Base-by-base conservation (phyloP, 2,329 filamentous ascomycete species). In the Fusarium brachygibbosum region DNA sequence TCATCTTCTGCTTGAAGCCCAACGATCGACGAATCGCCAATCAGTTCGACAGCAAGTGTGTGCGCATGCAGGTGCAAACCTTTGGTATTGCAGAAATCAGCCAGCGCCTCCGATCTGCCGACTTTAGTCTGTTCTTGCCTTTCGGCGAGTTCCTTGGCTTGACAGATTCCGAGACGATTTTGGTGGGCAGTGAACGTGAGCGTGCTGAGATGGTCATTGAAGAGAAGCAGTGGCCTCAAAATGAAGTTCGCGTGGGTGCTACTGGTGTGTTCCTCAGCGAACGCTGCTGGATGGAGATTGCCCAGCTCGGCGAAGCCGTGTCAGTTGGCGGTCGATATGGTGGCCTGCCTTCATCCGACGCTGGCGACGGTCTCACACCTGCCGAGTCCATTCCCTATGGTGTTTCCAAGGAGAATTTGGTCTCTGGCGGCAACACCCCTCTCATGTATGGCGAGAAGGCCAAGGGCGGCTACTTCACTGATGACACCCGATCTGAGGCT, bases 31-130 rank as follows among this genome's bases (percentile, higher is more conserved):
- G 96, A 50, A 99, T 99, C 71, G 95, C 96, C 66, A 99, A 99
- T 73, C 96, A 99, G 76, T 99, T 98, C 74, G 96, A 99, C 79
- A 98, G 94, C 86, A 98, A 98, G 80, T 99, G 96, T 77, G 96
- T 99, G 23, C 90, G 96, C 6, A 93, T 92, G 13, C 96, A 99
- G 77, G 88, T 99, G 2, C 95, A 98, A 77, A 97, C 94, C 0
- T 93, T 98, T 72, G 96, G 96, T 32, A 97, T 99, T 75, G 94
- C 94, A 2, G 96, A 99, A 77, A 98, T 99, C 79, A 97, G 94
- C 77, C 94, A 98, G 77, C 88, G 96, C 21, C 85, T 99, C 38
- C 89, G 94, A 50, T 95, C 95, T 57, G 95, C 95, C 0, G 96
- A 99, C 79, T 98, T 98, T 82, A 97, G 93, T 76, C 83, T 98